Conservation (phyloP, 2,329 filamentous ascomycete genomes). For the Thielaviopsis musarum region DNA sequence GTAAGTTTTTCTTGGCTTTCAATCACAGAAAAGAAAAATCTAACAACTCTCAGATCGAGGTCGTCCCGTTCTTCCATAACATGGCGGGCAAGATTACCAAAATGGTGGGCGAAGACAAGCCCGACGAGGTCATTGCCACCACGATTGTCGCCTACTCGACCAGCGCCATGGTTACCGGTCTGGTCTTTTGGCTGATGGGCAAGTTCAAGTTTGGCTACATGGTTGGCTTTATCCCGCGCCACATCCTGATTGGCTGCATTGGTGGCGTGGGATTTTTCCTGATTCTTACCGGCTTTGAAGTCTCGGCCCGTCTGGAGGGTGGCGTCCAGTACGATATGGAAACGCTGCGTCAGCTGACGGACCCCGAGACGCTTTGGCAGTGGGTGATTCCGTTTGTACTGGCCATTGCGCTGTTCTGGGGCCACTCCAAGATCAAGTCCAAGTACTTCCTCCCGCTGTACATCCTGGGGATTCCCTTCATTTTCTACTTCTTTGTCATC, state of each 20-base stretch:
- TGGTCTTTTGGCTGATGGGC: constrained; percentile 86
- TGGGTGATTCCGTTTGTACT: constrained; percentile 70
- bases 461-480: constrained; percentile 59
- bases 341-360: constrained; percentile 59
- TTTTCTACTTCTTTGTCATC: constrained; percentile 66
- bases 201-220: constrained; percentile 75
- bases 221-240: constrained; percentile 90
- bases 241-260: constrained; percentile 93
- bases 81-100: constrained; percentile 84
- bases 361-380: constrained; percentile 56
- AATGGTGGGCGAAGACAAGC: constrained; percentile 61
- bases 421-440: constrained; percentile 60
- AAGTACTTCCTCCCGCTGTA: constrained; percentile 77
- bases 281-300: constrained; percentile 78
- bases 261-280: constrained; percentile 95
- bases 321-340: constrained; percentile 65
- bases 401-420: constrained; percentile 57
- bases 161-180: constrained; percentile 78
- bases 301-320: constrained; percentile 75
- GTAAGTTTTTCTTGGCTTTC: constrained; percentile 24
- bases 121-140: constrained; percentile 78
- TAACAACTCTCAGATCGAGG: constrained; percentile 53
- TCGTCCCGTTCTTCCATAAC: constrained; percentile 96
- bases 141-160: constrained; percentile 83
- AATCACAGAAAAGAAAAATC: neutral